Base-by-base conservation (phyloP, 208 protist genomes). In the Angomonas desouzai region DNA sequence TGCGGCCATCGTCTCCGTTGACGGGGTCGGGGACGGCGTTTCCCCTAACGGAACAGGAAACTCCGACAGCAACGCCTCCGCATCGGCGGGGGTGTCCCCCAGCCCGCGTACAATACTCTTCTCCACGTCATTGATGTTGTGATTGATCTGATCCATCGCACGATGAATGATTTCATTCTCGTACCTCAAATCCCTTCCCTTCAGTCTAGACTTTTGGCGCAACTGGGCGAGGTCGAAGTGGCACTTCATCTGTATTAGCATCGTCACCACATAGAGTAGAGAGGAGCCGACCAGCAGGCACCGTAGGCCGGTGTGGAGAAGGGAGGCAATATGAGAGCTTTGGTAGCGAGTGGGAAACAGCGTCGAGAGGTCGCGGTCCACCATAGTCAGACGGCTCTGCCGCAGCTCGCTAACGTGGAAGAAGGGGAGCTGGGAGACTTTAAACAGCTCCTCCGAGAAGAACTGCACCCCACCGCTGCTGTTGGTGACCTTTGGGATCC, bases 171-270 rank as follows among this genome's bases (percentile, higher is more conserved):
- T 51, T 51, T 51, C 45, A 27, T 51, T 51, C 20, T 51, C 18
- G 20, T 51, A 23, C 10, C 20, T 13, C 45, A 23, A 13, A 23
- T 51, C 45, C 20, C 20, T 51, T 23, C 45, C 45, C 45, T 13
- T 23, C 18, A 51, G 45, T 23, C 45, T 51, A 4, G 45, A 51
- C 45, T 16, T 4, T 23, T 51, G 4, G 9, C 45, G 45, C 6
- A 51, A 16, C 18, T 23, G 10, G 18, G 45, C 10, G 18, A 51
- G 20, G 6, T 51, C 45, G 6, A 13, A 27, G 45, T 51, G 45
- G 20, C 45, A 51, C 45, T 51, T 51, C 45, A 51, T 51, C 20
- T 51, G 45, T 9, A 51, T 13, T 9, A 4, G 9, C 45, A 51
- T 51, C 6, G n/a, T 23, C 45, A 51, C 18, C 45, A 6, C 36